These are phyloP conservation scores for Metschnikowia continentalis DNA, from an alignment of 805 yeast species.

Conservation along the genomic window DNA sequence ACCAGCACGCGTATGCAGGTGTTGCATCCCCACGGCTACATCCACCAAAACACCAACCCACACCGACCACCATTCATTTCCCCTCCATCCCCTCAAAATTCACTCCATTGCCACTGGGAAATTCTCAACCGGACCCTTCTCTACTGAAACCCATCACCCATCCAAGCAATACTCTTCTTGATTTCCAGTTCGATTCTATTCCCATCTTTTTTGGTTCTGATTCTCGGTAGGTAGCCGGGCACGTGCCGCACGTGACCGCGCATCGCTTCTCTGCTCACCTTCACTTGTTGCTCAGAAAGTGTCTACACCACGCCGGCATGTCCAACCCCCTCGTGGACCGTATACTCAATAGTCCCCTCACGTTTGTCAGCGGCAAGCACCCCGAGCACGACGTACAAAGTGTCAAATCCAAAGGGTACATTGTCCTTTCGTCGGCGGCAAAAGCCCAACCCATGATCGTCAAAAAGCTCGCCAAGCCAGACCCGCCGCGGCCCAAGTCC, in stretches of 20 bases:
- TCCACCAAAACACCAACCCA: too few relatives aligned
- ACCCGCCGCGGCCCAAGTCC: slow-evolving; percentile 28
- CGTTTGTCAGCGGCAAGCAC: slow-evolving; percentile 57
- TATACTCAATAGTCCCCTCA: slow-evolving; percentile 55
- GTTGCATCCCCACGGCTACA: too few relatives aligned
- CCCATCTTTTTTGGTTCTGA: too few relatives aligned
- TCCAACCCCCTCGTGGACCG: slow-evolving; percentile 58
- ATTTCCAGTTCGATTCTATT: too few relatives aligned
- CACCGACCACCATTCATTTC: too few relatives aligned
- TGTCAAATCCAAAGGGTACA: slow-evolving; percentile 14
- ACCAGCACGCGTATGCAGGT: too few relatives aligned
- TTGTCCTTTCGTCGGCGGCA: slow-evolving; percentile 13
- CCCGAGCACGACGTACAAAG: slow-evolving; percentile 16
- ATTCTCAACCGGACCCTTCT: too few relatives aligned
- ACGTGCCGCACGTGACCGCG: neutral
- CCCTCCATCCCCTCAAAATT: too few relatives aligned
- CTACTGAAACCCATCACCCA: too few relatives aligned
- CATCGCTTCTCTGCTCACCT: neutral
- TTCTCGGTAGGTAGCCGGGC: too few relatives aligned
- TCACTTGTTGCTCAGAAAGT: neutral
- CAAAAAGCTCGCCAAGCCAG: slow-evolving; percentile 4
- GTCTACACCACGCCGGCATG: slow-evolving; percentile 7
- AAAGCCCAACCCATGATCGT: neutral
- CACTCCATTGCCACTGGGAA: too few relatives aligned
- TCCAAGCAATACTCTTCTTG: too few relatives aligned